A percentile compares a stretch with the other conserved stretches of the same genome.
Conservation (phyloP, 371 early-diverging fungal genomes). For the Catenaria anguillulae region DNA sequence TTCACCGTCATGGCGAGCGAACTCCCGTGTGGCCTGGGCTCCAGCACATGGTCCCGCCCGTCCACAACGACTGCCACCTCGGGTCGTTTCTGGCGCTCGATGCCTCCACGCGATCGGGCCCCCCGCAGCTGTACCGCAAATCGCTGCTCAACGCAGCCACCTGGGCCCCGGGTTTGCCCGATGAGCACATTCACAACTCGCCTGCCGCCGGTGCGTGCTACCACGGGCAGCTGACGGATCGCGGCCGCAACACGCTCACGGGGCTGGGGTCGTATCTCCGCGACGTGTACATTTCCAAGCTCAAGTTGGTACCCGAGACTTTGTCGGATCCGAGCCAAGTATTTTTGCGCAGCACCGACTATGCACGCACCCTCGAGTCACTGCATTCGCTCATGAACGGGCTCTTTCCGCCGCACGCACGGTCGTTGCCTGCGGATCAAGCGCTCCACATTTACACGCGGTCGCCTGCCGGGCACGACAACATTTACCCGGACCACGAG, state of each 20-base stretch:
- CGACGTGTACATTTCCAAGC: neutral
- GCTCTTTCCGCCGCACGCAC: neutral
- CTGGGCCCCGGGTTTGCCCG: neutral
- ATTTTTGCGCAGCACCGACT: constrained; percentile 1
- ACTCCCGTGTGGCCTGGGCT: constrained; percentile 7
- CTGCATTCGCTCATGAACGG: constrained; percentile 2
- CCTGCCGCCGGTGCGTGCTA: neutral
- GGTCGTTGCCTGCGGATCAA: neutral
- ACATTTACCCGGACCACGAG: neutral
- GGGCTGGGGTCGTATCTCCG: neutral
- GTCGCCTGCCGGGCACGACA: neutral
- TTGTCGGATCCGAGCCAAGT: neutral
- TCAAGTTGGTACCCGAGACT: neutral
- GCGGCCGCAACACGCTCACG: neutral
- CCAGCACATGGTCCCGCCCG: neutral
- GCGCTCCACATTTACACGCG: neutral
- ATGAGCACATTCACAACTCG: neutral
- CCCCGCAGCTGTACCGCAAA: neutral
- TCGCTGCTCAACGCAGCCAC: neutral
- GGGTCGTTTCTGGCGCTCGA: neutral
- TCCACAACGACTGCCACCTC: constrained; percentile 1
- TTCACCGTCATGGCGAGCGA: constrained; percentile 13
- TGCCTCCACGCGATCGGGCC: neutral
- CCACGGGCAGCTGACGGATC: constrained; percentile 3
- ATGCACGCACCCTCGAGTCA: constrained; percentile 4